Evolutionary conservation across 371 early-diverging fungal species (phyloP), one percentile per base, ranked within the genome.

Genomic region (Mucor irregularis): DNA sequence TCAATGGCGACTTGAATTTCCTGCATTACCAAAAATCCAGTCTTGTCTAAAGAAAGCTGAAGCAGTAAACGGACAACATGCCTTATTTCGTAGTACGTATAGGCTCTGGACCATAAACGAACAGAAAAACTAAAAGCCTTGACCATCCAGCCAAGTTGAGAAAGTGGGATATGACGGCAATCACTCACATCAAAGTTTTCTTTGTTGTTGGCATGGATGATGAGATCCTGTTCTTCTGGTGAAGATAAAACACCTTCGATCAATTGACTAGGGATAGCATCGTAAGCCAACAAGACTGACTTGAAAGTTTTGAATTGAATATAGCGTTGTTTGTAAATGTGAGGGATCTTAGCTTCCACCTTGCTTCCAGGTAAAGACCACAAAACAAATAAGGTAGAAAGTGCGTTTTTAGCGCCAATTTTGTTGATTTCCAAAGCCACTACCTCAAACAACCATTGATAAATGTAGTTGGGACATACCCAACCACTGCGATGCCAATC

Each of bases 361-460:
- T 22, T 49, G 33, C 45, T 49, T 29, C 62, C 75, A 38, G 69
- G 48, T 28, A 57, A 49, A 17, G 58, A 43, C 71, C 75, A 75
- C 19, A 75, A 34, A 8, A 45, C 28, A 24, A 58, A 51, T 19
- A 75, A 39, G 0, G 71, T 75, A 13, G 56, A 55, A 11, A 68
- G 62, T 4, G 74, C 77, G 21, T 67, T 55, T 46, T 53, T 66
- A 3, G 74, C 68, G n/a, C 58, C 42, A 3, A 42, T 52, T 10
- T 52, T 53, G 35, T 73, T 57, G 9, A 28, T 11, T 33, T 73
- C 77, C 31, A 69, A 58, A 2, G 68, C 74, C 29, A 71, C 71
- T 66, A 73, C 63, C 53, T 69, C 61, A 40, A 68, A 71, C 13
- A 77, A 34, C 72, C 74, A 77, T 42, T 72, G 70, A 49, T 77